Evolutionary conservation across 345 rosid genomes (phyloP).

Genomic region (Bruguiera gymnorhiza): DNA sequence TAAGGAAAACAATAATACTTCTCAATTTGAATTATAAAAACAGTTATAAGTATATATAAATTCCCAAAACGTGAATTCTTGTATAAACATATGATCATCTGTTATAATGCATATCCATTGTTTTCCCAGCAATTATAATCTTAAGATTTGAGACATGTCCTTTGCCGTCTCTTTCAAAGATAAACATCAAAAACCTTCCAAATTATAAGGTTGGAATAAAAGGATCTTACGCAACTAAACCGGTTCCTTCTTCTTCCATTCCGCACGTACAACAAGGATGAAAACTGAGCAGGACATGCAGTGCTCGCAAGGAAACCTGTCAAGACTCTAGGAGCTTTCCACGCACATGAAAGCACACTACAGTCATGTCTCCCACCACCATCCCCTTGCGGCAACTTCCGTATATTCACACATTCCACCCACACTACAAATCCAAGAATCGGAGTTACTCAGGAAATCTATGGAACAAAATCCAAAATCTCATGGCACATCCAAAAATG

Average conservation of each 20-base stretch:
- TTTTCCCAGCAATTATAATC: too few species aligned
- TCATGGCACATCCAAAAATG: neutral
- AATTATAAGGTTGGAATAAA: slow-evolving; percentile 1
- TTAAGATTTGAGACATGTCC: too few species aligned
- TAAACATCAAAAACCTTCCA: too few species aligned
- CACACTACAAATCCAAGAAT: slow-evolving; percentile 49
- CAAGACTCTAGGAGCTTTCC: slow-evolving; percentile 85
- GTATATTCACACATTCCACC: slow-evolving; percentile 73
- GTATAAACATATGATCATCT: too few species aligned
- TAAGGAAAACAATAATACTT: too few species aligned
- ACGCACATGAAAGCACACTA: slow-evolving; percentile 74
- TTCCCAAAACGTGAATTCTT: too few species aligned
- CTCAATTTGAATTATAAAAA: too few species aligned
- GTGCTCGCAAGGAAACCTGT: slow-evolving; percentile 88
- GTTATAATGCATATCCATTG: too few species aligned
- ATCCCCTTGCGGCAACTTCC: slow-evolving; percentile 77
- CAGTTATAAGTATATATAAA: too few species aligned
- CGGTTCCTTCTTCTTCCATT: slow-evolving; percentile 49
- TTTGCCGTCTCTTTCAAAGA: too few species aligned
- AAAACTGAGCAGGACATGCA: slow-evolving; percentile 53
- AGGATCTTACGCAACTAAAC: slow-evolving; percentile 46
- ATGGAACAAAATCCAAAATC: neutral
- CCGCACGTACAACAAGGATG: slow-evolving; percentile 32
- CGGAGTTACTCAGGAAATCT: slow-evolving; percentile 9
- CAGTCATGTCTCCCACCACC: slow-evolving; percentile 64